These are phyloP conservation scores for Lanmaoa pseudosensibilis DNA, from an alignment of 768 basidiomycete genomes.

Conservation along the genomic window DNA sequence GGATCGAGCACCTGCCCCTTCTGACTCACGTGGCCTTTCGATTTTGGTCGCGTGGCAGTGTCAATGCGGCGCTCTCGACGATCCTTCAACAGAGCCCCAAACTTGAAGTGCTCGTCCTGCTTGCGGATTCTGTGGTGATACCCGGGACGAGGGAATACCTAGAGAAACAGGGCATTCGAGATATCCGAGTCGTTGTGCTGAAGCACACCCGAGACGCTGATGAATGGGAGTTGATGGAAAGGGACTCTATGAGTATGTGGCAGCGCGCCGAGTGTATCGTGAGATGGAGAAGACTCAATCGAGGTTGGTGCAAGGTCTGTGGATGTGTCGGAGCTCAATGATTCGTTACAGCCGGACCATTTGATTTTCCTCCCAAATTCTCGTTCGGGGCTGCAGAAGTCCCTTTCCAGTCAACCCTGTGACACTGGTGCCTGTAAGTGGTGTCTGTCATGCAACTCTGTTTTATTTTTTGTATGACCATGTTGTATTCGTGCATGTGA, in stretches of 20 bases:
- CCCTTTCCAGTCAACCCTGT: not conserved
- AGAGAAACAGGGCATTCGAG: constrained; percentile 8
- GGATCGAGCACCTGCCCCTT: constrained; percentile 15
- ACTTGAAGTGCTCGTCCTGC: constrained; percentile 12
- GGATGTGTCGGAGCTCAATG: not conserved
- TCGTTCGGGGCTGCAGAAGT: not conserved
- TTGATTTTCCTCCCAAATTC: constrained; percentile 8
- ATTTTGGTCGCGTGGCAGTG: constrained; percentile 15
- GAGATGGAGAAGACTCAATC: constrained; percentile 9
- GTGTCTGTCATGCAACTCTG: not conserved
- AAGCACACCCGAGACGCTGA: constrained; percentile 9
- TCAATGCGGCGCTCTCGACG: constrained; percentile 2
- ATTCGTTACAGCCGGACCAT: constrained; percentile 8
- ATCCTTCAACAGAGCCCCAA: constrained; percentile 2
- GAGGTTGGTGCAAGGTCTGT: constrained; percentile 4
- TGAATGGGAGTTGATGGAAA: constrained; percentile 16
- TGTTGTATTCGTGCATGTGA: not conserved
- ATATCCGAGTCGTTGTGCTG: constrained; percentile 16
- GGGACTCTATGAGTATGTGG: constrained; percentile 14
- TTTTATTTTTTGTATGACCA: too few relatives aligned
- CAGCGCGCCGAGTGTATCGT: constrained; percentile 11
- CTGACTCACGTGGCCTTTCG: constrained; percentile 17
- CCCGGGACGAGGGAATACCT: constrained; percentile 5
- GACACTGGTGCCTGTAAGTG: not conserved
- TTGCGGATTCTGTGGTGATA: constrained; percentile 8